phyloP scores from a whole-genome alignment of 306 rosid genomes.

The Luffa aegyptiaca region DNA sequence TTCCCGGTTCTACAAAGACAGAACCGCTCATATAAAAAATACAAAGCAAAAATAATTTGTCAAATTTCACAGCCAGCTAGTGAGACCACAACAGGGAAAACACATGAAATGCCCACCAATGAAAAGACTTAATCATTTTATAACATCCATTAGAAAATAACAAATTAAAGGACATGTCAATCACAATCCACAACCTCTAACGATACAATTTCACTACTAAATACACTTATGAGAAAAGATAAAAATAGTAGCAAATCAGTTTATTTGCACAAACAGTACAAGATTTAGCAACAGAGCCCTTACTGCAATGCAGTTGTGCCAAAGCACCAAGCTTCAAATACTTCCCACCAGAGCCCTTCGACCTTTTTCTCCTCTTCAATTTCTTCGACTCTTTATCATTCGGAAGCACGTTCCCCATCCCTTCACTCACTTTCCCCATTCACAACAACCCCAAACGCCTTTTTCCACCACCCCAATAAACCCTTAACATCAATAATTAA shows the following conservation, averaged over 20 bases:
- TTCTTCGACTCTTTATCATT: slow-evolving; percentile 39
- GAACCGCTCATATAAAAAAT: neutral
- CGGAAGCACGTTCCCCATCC: slow-evolving; percentile 59
- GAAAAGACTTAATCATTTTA: neutral
- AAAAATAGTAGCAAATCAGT: neutral
- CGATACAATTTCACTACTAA: neutral
- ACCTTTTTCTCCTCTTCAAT: slow-evolving; percentile 30
- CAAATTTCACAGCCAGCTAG: neutral
- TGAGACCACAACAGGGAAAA: neutral
- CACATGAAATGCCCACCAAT: neutral
- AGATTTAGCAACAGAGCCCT: slow-evolving; percentile 17
- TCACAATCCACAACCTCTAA: neutral
- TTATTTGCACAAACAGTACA: slow-evolving; percentile 16
- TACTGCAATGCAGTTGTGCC: too few species aligned
- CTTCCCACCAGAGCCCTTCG: neutral
- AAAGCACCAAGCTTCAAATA: too few species aligned
- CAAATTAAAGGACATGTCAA: neutral
- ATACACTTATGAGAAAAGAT: neutral
- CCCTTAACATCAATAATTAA: neutral
- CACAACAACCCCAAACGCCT: neutral
- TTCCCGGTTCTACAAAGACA: neutral
- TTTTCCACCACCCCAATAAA: neutral
- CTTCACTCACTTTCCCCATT: neutral
- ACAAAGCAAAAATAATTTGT: neutral
- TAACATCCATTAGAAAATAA: neutral